Conservation (phyloP, 2,329 filamentous ascomycete genomes). For the Fusarium longipes region DNA sequence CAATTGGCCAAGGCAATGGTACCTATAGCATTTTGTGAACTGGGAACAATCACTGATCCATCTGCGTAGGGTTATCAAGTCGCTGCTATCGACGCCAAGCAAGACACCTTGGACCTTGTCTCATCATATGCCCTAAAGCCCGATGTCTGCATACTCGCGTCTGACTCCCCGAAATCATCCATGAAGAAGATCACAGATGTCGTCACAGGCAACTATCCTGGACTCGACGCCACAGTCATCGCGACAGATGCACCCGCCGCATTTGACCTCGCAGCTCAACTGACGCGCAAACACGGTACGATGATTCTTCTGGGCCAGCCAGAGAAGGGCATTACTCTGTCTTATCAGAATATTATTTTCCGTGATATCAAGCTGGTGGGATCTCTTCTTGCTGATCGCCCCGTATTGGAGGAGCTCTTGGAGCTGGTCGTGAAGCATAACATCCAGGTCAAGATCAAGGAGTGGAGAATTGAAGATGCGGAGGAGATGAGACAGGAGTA, state of each 20-base stretch:
- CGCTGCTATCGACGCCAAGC: conserved; percentile 4
- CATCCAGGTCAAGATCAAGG: conserved; percentile 5
- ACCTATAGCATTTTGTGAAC: fast-evolving
- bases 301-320: conserved; percentile 17
- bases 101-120: conserved; percentile 7
- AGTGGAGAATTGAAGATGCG: conserved; percentile 18
- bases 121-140: conserved; percentile 6
- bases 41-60: fast-evolving
- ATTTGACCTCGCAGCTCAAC: conserved; percentile 1
- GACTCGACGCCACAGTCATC: background rate
- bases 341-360: conserved; percentile 10
- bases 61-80: background rate
- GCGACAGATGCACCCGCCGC: conserved; percentile 8
- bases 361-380: background rate
- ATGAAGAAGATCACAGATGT: background rate
- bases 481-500: conserved; percentile 18
- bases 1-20: conserved; percentile 19
- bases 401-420: background rate
- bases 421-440: conserved; percentile 1
- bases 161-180: background rate
- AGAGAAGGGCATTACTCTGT: background rate
- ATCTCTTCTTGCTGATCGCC: background rate
- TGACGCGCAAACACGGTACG: conserved; percentile 19
- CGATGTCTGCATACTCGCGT: background rate
- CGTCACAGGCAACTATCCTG: background rate